Percentiles rank a stretch among this genome's conserved stretches.
phyloP scores from a whole-genome alignment of 2,329 filamentous ascomycete genomes.

The Fusarium liriodendri region DNA sequence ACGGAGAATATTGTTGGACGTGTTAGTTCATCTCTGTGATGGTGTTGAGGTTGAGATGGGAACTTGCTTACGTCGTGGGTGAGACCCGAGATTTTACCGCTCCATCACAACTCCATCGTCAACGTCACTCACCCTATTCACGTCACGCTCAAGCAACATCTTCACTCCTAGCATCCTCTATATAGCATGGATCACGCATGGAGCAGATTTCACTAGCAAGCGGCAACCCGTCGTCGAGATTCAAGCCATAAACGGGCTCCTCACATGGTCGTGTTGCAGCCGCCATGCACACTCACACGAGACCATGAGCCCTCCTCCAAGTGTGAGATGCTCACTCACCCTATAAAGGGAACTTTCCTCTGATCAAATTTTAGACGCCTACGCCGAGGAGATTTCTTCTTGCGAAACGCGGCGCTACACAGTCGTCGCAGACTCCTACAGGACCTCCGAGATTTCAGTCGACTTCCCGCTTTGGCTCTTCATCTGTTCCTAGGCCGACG shows the following conservation, averaged over 20 bases:
- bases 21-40: not conserved
- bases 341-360: too few species aligned
- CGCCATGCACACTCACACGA: constrained; percentile 30
- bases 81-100: constrained; percentile 32
- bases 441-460: constrained; percentile 49
- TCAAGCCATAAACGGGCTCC: not conserved
- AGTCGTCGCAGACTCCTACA: constrained; percentile 47
- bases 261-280: constrained; percentile 5
- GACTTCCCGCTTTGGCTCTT: constrained; percentile 53
- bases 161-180: not conserved
- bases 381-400: constrained; percentile 54
- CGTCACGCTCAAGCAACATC: not conserved
- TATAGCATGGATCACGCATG: not conserved
- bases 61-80: not conserved
- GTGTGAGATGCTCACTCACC: constrained; percentile 22
- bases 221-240: not conserved
- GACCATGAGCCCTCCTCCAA: constrained; percentile 45
- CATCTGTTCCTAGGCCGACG: constrained; percentile 46
- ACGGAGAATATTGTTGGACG: not conserved
- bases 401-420: constrained; percentile 48
- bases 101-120: not conserved
- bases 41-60: not conserved
- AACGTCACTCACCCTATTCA: constrained; percentile 19
- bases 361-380: constrained; percentile 48
- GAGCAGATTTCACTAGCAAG: not conserved